Evolutionary conservation across 140 eudicot genomes (phyloP).

Genomic region (Anethum foeniculum): DNA sequence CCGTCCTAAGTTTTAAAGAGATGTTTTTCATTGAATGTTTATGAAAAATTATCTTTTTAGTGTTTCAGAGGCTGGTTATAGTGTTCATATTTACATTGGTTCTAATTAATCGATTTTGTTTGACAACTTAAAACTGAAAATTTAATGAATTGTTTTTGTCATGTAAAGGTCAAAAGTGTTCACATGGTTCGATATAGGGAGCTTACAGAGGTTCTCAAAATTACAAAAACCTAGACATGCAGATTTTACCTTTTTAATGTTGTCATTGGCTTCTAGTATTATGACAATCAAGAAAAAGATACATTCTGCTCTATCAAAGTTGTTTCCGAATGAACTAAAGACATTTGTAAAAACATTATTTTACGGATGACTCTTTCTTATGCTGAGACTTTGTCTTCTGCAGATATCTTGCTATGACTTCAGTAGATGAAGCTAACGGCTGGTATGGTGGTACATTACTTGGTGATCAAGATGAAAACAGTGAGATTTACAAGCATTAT

Average conservation of each 20-base stretch:
- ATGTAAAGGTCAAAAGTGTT: not conserved
- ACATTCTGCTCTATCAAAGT: not conserved
- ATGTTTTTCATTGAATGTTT: not conserved
- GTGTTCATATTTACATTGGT: not conserved
- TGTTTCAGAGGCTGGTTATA: not conserved
- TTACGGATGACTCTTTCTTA: not conserved
- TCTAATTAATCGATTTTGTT: not conserved
- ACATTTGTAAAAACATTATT: not conserved
- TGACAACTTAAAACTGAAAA: not conserved
- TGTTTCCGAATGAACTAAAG: not conserved
- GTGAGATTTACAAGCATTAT: conserved; percentile 72
- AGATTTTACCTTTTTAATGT: not conserved
- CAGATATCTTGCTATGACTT: conserved; percentile 78
- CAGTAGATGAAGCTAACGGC: conserved; percentile 66
- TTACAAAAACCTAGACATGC: not conserved
- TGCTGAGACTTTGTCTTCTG: conserved; percentile 6
- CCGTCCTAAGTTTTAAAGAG: not conserved
- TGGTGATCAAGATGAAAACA: conserved; percentile 84
- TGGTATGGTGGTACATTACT: conserved; percentile 96
- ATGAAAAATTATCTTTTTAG: not conserved
- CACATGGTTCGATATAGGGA: not conserved
- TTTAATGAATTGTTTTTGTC: not conserved
- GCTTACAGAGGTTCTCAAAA: not conserved
- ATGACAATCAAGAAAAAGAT: not conserved
- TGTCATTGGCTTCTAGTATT: not conserved